Base-by-base conservation (phyloP, 2,329 filamentous ascomycete species). In the Fonsecaea pedrosoi region DNA sequence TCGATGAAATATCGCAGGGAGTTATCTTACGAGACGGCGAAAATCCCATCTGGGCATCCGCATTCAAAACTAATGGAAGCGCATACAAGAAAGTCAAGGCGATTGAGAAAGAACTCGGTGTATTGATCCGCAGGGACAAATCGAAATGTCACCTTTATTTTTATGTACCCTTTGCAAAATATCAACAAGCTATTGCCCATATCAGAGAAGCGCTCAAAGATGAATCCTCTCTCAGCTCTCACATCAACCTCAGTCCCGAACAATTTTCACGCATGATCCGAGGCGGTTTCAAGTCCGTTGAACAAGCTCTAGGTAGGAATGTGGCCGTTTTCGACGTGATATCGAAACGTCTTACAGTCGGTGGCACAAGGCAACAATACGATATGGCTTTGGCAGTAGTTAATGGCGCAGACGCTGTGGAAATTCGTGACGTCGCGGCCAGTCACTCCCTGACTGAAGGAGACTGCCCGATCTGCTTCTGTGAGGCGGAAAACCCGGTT, bases 121-220 rank as follows among this genome's bases (percentile, higher is more conserved):
- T 71, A 34, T 65, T 72, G 35, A 69, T 75, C 53, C 64, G 63
- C 56, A 69, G 69, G 64, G 64, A 73, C 55, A 74, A 71, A 64
- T 65, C 68, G 25, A 73, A 68, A 59, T 65, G 64, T 50, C 70
- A 73, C 35, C 67, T 75, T 13, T 62, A 58, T 12, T 73, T 71
- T 54, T 63, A 70, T 57, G 73, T 72, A 35, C 64, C 71, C 10
- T 58, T 45, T 10, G 71, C 73, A 60, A 74, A 72, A 62, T 59
- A 68, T 38, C 60, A 70, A 37, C 65, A 66, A 61, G 68, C 65
- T 12, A 38, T 63, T 56, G 38, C 42, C 62, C 68, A 55, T 38
- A 67, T 73, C 32, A 61, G 13, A 38, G 62, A 70, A 18, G 64
- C 70, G 55, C 56, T 70, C 54, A 69, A 45, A 60, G 65, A 62